Evolutionary conservation across 352 stramenopile species (phyloP).

Genomic region (Pythium dissotocum): DNA sequence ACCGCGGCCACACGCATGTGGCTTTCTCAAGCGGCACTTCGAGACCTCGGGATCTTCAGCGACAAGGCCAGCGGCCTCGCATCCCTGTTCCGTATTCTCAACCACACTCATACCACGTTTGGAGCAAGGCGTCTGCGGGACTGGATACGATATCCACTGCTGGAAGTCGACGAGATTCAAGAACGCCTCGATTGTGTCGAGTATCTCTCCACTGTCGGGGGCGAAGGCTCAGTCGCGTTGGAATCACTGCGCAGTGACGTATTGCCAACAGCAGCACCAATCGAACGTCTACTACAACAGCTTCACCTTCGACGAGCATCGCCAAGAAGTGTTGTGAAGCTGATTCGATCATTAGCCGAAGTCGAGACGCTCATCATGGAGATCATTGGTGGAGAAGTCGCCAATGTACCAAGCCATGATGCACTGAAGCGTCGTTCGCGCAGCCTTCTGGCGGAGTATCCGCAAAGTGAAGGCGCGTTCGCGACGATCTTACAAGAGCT

Average conservation of each 20-base stretch:
- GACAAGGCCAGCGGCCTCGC: background rate
- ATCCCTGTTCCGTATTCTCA: slow-evolving; percentile 23
- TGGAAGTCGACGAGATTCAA: slow-evolving; percentile 10
- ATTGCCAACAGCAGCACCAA: background rate
- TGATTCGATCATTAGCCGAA: background rate
- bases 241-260: slow-evolving; percentile 11
- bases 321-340: slow-evolving; percentile 3
- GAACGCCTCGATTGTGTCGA: slow-evolving; percentile 16
- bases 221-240: slow-evolving; percentile 2
- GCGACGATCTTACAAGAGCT: background rate
- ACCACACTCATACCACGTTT: slow-evolving; percentile 21
- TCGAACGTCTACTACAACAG: slow-evolving; percentile 8
- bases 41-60: slow-evolving; percentile 7
- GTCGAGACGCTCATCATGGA: background rate
- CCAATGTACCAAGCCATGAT: background rate
- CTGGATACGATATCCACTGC: slow-evolving; percentile 18
- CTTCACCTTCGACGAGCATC: slow-evolving; percentile 15
- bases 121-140: slow-evolving; percentile 15
- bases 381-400: background rate
- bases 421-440: background rate
- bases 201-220: background rate
- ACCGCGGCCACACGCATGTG: background rate
- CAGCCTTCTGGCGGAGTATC: background rate
- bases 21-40: background rate
- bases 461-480: background rate